Percentiles rank a stretch among this genome's conserved stretches.
Evolutionary conservation across 1,284 basidiomycete species (phyloP).

Genomic region (Boletus sp.): DNA sequence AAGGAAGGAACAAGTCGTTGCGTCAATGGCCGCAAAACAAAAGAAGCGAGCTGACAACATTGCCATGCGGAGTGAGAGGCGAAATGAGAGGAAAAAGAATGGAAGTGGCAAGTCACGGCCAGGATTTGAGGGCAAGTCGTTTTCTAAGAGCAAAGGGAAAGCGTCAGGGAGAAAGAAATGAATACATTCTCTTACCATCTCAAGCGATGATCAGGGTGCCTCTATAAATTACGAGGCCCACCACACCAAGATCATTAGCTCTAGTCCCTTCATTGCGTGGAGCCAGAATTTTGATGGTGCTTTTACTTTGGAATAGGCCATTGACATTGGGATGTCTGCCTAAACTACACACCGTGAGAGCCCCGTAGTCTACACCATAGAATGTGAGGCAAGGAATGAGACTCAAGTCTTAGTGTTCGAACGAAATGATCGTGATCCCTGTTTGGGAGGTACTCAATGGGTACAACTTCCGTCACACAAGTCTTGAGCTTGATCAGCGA

Average conservation of each 20-base stretch:
- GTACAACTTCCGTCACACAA: not conserved
- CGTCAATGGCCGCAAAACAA: slow-evolving; percentile 76
- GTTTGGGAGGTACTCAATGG: not conserved
- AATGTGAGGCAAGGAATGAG: not conserved
- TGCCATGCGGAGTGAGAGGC: slow-evolving; percentile 73
- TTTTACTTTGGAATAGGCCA: not conserved
- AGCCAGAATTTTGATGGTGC: not conserved
- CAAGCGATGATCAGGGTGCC: not conserved
- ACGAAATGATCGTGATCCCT: not conserved
- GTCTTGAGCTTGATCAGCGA: slow-evolving; percentile 10
- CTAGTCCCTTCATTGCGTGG: not conserved
- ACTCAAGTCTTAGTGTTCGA: not conserved
- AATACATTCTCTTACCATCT: not conserved
- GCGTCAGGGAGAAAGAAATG: slow-evolving; percentile 17
- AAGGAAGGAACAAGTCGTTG: slow-evolving; percentile 72
- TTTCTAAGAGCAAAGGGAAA: slow-evolving; percentile 47
- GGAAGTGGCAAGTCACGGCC: slow-evolving; percentile 72
- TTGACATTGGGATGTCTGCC: not conserved
- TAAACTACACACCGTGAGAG: not conserved
- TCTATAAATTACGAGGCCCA: not conserved
- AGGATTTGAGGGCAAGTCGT: slow-evolving; percentile 80
- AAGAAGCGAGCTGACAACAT: slow-evolving; percentile 91
- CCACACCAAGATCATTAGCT: not conserved
- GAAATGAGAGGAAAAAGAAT: slow-evolving; percentile 73
- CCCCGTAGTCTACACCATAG: not conserved